A percentile compares a stretch with the other conserved stretches of the same genome.
Evolutionary conservation across 345 rosid species (phyloP).

Genomic region (Pseudoturritis turrita): DNA sequence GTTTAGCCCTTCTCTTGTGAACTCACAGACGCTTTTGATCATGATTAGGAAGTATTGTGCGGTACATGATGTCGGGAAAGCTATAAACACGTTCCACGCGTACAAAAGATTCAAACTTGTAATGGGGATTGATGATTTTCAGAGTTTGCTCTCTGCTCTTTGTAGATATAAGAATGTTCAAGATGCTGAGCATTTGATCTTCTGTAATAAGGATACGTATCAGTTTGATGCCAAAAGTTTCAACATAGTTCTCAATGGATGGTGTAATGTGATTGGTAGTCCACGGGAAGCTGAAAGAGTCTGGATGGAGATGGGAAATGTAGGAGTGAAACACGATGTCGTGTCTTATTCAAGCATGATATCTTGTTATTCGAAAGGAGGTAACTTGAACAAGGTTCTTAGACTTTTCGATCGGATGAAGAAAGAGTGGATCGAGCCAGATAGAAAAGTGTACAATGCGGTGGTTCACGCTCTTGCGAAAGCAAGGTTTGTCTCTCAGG

Average conservation of each 20-base stretch:
- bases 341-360: constrained; percentile 71
- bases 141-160: constrained; percentile 82
- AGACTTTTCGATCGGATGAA: constrained; percentile 65
- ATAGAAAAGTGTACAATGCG: constrained; percentile 82
- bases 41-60: constrained; percentile 91
- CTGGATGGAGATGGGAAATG: constrained; percentile 83
- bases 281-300: constrained; percentile 70
- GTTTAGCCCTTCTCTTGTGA: constrained; percentile 47
- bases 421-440: constrained; percentile 52
- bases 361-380: constrained; percentile 77
- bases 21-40: constrained; percentile 72
- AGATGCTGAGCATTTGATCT: constrained; percentile 90
- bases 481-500: constrained; percentile 67
- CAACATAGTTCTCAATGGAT: constrained; percentile 79
- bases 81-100: constrained; percentile 75
- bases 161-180: constrained; percentile 88
- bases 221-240: constrained; percentile 77
- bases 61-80: constrained; percentile 73
- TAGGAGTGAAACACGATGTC: constrained; percentile 55
- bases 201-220: constrained; percentile 59
- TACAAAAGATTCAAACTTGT: constrained; percentile 59
- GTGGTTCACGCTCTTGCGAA: constrained; percentile 79
- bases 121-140: constrained; percentile 72
- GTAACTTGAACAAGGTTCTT: constrained; percentile 64
- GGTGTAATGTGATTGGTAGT: constrained; percentile 83